These are phyloP conservation scores for Arxiozyma heterogenica DNA, from an alignment of 1,139 yeast genomes.

Conservation along the genomic window DNA sequence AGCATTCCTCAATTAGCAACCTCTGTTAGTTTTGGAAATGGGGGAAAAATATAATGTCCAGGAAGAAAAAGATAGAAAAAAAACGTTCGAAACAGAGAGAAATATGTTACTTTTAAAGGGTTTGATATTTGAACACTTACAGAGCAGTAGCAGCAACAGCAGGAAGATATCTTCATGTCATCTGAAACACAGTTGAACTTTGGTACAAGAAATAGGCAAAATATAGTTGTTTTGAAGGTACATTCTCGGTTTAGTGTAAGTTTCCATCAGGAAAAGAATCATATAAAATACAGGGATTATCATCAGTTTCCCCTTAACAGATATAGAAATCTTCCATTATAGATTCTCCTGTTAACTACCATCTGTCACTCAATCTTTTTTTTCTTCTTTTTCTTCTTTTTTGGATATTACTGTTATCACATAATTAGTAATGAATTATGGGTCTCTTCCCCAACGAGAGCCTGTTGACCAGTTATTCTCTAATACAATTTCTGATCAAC, in stretches of 20 bases:
- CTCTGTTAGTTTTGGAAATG: not conserved
- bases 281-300: not conserved
- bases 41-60: not conserved
- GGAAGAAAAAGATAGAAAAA: too few species aligned
- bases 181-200: too few species aligned
- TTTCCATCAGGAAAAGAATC: not conserved
- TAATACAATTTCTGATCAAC: not conserved
- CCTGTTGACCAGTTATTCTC: not conserved
- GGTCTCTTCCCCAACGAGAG: not conserved
- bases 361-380: not conserved
- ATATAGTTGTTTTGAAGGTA: too few species aligned
- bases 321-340: too few species aligned
- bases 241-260: not conserved
- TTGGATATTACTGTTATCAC: not conserved
- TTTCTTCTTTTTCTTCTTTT: too few species aligned
- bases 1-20: not conserved
- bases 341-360: not conserved
- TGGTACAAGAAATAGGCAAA: too few species aligned
- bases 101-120: too few species aligned
- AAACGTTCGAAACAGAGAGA: not conserved
- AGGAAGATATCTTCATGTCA: not conserved
- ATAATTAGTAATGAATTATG: conserved; percentile 1
- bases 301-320: not conserved
- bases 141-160: not conserved
- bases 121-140: too few species aligned